phyloP scores from a whole-genome alignment of 352 stramenopile species.

The Globisporangium polare region DNA sequence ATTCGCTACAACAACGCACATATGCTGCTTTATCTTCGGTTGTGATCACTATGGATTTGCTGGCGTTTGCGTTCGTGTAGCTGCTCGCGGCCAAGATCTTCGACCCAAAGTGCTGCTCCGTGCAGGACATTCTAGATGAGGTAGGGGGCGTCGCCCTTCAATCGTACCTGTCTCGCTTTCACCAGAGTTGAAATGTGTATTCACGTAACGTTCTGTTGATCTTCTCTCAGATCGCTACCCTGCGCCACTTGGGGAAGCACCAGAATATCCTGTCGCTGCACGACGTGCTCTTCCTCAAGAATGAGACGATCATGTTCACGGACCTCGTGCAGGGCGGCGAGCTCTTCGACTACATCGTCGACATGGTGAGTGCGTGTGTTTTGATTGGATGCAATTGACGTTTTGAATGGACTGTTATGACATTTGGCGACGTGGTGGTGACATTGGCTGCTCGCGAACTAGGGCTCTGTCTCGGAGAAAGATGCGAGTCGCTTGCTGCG shows the following conservation, averaged over 20 bases:
- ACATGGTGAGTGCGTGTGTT: conserved; percentile 29
- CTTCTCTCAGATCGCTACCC: conserved; percentile 45
- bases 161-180: no score
- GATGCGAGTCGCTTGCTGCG: conserved; percentile 63
- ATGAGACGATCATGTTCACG: conserved; percentile 79
- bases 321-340: conserved; percentile 73
- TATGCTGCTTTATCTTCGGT: not conserved
- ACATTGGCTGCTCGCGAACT: not conserved
- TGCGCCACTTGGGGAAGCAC: conserved; percentile 54
- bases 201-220: no score
- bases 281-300: conserved; percentile 52
- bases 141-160: conserved; percentile 16
- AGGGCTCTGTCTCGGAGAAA: conserved; percentile 73
- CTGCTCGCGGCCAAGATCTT: conserved; percentile 73
- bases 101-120: conserved; percentile 51
- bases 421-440: not conserved
- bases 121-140: conserved; percentile 56
- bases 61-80: conserved; percentile 17
- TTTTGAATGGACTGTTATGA: not conserved
- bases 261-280: conserved; percentile 69
- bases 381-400: not conserved
- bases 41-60: not conserved
- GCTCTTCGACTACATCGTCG: conserved; percentile 79
- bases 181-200: no score
- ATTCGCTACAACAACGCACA: not conserved